A percentile compares a stretch with the other conserved stretches of the same genome.
These are phyloP conservation scores for Allium fistulosum DNA, from an alignment of 106 monocot species.

Conservation along the genomic window DNA sequence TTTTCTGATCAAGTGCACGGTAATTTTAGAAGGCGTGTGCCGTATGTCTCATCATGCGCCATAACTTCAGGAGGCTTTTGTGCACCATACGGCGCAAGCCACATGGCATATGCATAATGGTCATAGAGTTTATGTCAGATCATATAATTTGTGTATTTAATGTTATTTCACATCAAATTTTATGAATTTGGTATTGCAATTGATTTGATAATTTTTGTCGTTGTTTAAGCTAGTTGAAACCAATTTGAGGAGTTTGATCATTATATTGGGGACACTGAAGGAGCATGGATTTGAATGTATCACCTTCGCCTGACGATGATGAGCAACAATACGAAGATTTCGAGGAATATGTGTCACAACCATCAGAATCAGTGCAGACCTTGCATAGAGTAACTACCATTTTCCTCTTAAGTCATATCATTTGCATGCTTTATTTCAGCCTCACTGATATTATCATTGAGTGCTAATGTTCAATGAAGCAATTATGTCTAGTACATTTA, in stretches of 20 bases:
- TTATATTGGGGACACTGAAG: neutral
- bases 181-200: too few species aligned
- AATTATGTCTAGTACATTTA: neutral
- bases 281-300: constrained; percentile 88
- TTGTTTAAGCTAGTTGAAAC: neutral
- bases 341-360: constrained; percentile 23
- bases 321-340: constrained; percentile 50
- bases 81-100: too few species aligned
- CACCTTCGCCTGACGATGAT: constrained; percentile 92
- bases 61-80: too few species aligned
- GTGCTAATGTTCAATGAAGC: neutral
- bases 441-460: too few species aligned
- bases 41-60: too few species aligned
- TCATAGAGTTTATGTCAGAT: too few species aligned
- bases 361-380: constrained; percentile 21
- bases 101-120: too few species aligned
- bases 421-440: too few species aligned
- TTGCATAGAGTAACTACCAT: constrained; percentile 16
- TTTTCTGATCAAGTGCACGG: too few species aligned
- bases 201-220: neutral
- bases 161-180: too few species aligned
- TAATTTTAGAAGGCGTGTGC: too few species aligned
- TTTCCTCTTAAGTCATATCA: neutral
- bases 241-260: neutral
- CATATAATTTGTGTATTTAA: too few species aligned